A percentile compares a stretch with the other conserved stretches of the same genome.
Conservation (phyloP, 2,329 filamentous ascomycete genomes). For the Phoma sp. region DNA sequence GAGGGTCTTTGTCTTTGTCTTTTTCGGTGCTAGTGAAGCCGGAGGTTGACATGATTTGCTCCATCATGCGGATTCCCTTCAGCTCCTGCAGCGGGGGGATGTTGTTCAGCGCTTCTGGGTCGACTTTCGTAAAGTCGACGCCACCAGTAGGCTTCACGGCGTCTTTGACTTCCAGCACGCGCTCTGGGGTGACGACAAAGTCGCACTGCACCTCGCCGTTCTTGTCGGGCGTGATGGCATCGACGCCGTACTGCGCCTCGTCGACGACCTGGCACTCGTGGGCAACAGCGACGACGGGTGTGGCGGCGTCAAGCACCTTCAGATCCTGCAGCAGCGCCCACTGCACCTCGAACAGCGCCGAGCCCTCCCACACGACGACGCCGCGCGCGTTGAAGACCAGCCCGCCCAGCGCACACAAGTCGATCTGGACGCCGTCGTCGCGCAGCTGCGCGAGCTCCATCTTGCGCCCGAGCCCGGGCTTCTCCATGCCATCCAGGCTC, state of each 20-base stretch:
- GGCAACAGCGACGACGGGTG: slow-evolving; percentile 47
- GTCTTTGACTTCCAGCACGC: slow-evolving; percentile 34
- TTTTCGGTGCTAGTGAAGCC: slow-evolving; percentile 21
- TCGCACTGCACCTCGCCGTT: slow-evolving; percentile 54
- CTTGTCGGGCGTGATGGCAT: slow-evolving; percentile 36
- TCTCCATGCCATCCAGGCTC: slow-evolving; percentile 56
- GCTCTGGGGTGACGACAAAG: slow-evolving; percentile 50
- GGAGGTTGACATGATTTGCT: slow-evolving; percentile 39
- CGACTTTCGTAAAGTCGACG: slow-evolving; percentile 50
- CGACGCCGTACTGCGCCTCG: slow-evolving; percentile 28
- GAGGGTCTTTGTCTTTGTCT: slow-evolving; percentile 16
- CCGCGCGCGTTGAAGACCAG: slow-evolving; percentile 51
- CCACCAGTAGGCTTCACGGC: slow-evolving; percentile 47
- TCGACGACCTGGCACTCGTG: slow-evolving; percentile 55
- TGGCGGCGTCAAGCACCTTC: slow-evolving; percentile 34
- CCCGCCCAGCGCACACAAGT: slow-evolving; percentile 52
- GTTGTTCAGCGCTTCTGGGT: slow-evolving; percentile 47
- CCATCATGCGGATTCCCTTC: slow-evolving; percentile 47
- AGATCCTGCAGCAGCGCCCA: slow-evolving; percentile 52
- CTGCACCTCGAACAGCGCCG: slow-evolving; percentile 54
- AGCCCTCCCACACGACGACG: slow-evolving; percentile 52
- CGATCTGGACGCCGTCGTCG: slow-evolving; percentile 36
- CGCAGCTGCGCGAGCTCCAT: slow-evolving; percentile 49
- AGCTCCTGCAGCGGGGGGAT: slow-evolving; percentile 49
- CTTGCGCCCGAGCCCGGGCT: slow-evolving; percentile 41